Base-by-base conservation (phyloP, 495 filamentous ascomycete species). In the Hypoxylon fragiforme region DNA sequence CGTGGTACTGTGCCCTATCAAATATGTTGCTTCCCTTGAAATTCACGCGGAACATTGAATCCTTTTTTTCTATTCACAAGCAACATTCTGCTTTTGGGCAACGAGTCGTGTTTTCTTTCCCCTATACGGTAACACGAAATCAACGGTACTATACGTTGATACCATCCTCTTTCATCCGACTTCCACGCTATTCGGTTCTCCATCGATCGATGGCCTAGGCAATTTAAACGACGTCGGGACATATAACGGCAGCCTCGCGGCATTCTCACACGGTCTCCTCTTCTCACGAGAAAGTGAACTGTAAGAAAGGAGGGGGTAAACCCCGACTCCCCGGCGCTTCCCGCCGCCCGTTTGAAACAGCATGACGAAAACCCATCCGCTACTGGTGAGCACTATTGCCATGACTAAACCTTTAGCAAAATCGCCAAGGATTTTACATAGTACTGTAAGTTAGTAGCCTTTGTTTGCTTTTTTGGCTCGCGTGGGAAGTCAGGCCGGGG, bases 281-380 rank as follows among this genome's bases (percentile, higher is more conserved):
- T n/a, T 47, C 36, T 7, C 16, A 24, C 39, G 36, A 32, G 40
- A 54, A 16, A 26, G 31, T 44, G 24, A 4, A 28, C 24, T 28
- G 4, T 4, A 28, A 9, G 9, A 28, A 9, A 15, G 42, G 39
- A 14, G 39, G 40, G 32, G 37, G 16, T 14, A 32, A 34, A 38
- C 39, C 21, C 58, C 52, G 52, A 42, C 38, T 62, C 58, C 58
- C 47, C 58, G 58, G 43, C 42, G 34, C 35, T 19, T 44, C 49
- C 49, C 49, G 56, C 40, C 31, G 43, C 32, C 37, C 37, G 43
- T 38, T 40, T 31, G 44, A 53, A 57, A 57, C 43, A 57, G 30
- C 31, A 56, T 61, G 57, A 56, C 47, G 57, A 61, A 56, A 61
- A 55, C 21, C 26, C 31, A 16, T 51, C 57, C 22, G 44, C 32